These are phyloP conservation scores for Furculomyces boomerangus DNA, from an alignment of 371 early-diverging fungal genomes.

Conservation along the genomic window DNA sequence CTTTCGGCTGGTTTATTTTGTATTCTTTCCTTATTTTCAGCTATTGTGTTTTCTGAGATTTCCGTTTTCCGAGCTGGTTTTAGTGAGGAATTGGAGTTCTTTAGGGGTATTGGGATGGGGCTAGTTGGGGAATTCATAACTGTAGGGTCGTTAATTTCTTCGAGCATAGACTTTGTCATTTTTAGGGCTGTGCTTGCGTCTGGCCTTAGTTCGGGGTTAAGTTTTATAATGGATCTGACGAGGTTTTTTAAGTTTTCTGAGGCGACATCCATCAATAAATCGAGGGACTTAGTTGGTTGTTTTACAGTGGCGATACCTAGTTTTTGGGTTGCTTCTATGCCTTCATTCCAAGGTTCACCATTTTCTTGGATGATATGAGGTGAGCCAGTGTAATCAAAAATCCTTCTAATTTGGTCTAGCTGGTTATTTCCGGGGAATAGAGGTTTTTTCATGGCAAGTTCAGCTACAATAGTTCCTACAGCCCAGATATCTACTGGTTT, in stretches of 20 bases:
- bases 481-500: constrained; percentile 98
- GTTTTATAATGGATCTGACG: constrained; percentile 64
- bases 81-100: too few relatives aligned
- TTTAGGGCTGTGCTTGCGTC: constrained; percentile 33
- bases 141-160: not conserved
- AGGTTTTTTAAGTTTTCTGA: constrained; percentile 44
- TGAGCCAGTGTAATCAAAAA: constrained; percentile 40
- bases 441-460: constrained; percentile 64
- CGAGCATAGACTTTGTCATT: not conserved
- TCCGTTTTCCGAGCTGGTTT: too few relatives aligned
- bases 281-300: constrained; percentile 32
- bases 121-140: not conserved
- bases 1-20: too few relatives aligned
- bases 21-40: too few relatives aligned
- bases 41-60: too few relatives aligned
- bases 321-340: constrained; percentile 20
- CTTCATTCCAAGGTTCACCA: constrained; percentile 19
- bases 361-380: constrained; percentile 4
- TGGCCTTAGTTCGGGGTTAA: constrained; percentile 65
- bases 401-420: constrained; percentile 67
- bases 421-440: constrained; percentile 87
- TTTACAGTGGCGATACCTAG: constrained; percentile 20
- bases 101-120: too few relatives aligned
- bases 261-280: constrained; percentile 38
- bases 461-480: constrained; percentile 81